phyloP scores from a whole-genome alignment of 2,329 filamentous ascomycete genomes.

The Leptographium flavum region DNA sequence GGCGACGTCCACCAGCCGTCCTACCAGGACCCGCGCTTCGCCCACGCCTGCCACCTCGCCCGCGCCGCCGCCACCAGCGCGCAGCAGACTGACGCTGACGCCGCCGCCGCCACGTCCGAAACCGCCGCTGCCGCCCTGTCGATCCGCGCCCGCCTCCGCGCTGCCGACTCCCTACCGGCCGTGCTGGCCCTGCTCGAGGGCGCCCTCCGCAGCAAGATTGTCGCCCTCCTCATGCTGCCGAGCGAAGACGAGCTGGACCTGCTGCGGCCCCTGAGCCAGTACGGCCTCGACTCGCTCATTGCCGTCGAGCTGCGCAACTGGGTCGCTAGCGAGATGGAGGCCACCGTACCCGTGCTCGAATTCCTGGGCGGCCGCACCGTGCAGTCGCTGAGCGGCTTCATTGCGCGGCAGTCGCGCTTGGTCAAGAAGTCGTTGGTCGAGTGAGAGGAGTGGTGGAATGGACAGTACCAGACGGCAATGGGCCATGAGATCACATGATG shows the following conservation, averaged over 20 bases:
- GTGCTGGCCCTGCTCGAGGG: slow-evolving; percentile 1
- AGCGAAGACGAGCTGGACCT: slow-evolving; percentile 8
- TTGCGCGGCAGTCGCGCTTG: slow-evolving; percentile 9
- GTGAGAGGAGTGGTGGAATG: not conserved
- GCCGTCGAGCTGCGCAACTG: slow-evolving; percentile 12
- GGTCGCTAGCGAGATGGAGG: slow-evolving; percentile 11
- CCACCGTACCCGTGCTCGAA: slow-evolving; percentile 10
- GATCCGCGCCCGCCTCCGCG: slow-evolving; percentile 7
- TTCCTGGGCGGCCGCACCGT: slow-evolving; percentile 9
- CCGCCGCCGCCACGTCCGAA: not conserved
- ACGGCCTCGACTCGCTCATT: slow-evolving; percentile 11
- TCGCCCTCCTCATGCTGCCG: slow-evolving; percentile 7
- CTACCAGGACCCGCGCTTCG: slow-evolving; percentile 10
- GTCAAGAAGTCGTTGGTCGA: slow-evolving; percentile 7
- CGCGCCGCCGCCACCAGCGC: not conserved
- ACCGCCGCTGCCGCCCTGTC: not conserved
- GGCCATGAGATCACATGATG: too few species aligned
- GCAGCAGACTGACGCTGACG: not conserved
- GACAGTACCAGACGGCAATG: not conserved
- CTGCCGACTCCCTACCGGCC: slow-evolving; percentile 1
- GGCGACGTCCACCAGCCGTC: slow-evolving; percentile 8
- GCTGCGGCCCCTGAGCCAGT: slow-evolving; percentile 7
- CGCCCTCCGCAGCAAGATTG: slow-evolving; percentile 8
- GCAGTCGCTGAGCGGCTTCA: slow-evolving; percentile 6
- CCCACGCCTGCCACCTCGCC: slow-evolving; percentile 6